Evolutionary conservation across 2,329 filamentous ascomycete genomes (phyloP), one percentile per base, ranked within the genome.

Genomic region (Achaetomium macrosporum): DNA sequence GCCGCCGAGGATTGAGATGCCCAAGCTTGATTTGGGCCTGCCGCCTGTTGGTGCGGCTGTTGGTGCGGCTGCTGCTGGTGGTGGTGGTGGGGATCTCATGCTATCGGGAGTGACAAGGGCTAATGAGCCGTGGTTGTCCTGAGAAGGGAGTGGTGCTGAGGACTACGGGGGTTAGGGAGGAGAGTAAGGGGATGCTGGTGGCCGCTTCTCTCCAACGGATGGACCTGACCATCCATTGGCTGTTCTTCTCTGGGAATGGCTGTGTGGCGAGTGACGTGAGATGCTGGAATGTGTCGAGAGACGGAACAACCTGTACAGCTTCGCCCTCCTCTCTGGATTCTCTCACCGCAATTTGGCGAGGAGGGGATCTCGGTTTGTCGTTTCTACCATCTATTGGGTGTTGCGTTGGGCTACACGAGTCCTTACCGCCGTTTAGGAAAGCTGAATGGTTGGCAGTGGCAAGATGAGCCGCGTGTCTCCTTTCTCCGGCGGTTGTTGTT

Each of bases 1-100:
- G n/a, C 46, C 52, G 46, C 55, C 55, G 7, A 57, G 40, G 44
- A 51, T 58, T 44, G 53, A 56, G 47, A 58, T 56, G 44, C 56
- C 56, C 2, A 51, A 42, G 45, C n/a, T 55, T 2, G 54, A 51
- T 16, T 53, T 58, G 40, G 53, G 49, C 25, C 7, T 25, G 25
- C 25, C 25, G 25, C 25, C 25, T 25, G 25, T 25, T 2, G 51
- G 39, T 16, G 47, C 16, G 7, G 42, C 19, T 5, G 52, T 29
- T 6, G 42, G 31, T 1, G 20, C 19, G 15, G 35, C 5, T 13
- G 25, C 8, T n/a, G 35, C 13, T 20, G 20, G 19, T 15, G 40
- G 29, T 47, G 44, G 11, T 15, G 42, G 10, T 25, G 35, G 33
- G 9, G 36, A 25, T 40, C 29, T 37, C 13, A 37, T n/a, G 46